Evolutionary conservation across 164 flowering plant species (phyloP).

Genomic region (Umbellularia californica): DNA sequence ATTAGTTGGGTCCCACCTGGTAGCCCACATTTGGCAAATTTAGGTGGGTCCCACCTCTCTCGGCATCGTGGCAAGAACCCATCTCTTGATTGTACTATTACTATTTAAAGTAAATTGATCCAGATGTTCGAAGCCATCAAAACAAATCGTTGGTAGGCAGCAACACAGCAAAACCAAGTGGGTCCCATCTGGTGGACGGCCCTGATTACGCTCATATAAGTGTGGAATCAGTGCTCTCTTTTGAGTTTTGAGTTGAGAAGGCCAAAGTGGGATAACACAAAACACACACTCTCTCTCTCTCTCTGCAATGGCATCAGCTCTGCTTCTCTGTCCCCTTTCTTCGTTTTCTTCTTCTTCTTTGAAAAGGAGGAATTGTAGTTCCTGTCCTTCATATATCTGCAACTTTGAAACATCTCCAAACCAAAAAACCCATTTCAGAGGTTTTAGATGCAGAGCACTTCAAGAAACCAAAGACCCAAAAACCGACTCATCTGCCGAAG

Average conservation of each 20-base stretch:
- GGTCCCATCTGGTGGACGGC: background rate
- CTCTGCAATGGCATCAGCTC: constrained; percentile 17
- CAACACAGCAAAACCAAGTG: background rate
- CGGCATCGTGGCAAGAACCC: too few species aligned
- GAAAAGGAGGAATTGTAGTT: constrained; percentile 3
- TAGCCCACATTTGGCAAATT: too few species aligned
- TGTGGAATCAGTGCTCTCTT: background rate
- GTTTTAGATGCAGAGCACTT: constrained; percentile 45
- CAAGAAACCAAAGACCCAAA: constrained; percentile 48
- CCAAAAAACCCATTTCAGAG: constrained; percentile 7
- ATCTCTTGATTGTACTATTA: too few species aligned
- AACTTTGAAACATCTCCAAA: background rate
- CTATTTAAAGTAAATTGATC: too few species aligned
- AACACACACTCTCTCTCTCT: background rate
- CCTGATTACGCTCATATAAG: background rate
- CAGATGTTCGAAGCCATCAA: too few species aligned
- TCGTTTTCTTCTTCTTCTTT: background rate
- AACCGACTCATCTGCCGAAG: constrained; percentile 48
- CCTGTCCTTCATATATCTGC: constrained; percentile 2
- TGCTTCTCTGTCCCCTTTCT: constrained; percentile 5
- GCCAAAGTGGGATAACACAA: background rate
- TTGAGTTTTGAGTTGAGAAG: background rate
- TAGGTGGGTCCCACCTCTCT: too few species aligned
- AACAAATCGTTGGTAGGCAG: too few species aligned
- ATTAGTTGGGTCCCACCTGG: too few species aligned